Base-by-base conservation (phyloP, 805 yeast genomes). In the Saturnispora ahearnii region DNA sequence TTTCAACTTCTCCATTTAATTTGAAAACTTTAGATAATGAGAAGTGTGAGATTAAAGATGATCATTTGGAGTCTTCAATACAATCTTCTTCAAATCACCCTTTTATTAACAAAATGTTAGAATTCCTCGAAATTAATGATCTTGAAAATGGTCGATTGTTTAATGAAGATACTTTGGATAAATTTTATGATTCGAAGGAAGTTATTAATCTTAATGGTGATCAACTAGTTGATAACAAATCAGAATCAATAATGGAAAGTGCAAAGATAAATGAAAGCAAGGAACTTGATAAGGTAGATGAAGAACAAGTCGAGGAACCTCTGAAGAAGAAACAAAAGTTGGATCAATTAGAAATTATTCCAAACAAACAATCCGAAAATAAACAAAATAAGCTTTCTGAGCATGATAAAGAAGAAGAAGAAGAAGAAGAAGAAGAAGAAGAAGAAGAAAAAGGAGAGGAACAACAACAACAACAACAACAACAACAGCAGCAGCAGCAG, bases 51-150 rank as follows among this genome's bases (percentile, higher is more conserved):
- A 68, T 64, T 26, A 73, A 69, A 54, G 71, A 65, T 57, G 26
- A 12, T 13, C 41, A 41, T 5, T 30, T 28, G n/a, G 50, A 33
- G 13, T 18, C 29, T 4, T 15, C 41, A 7, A 32, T 24, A 6
- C 30, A 33, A 5, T 29, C 29, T 15, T n/a, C 50, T 7, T 26
- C 24, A 9, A 40, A 42, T 12, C 30, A 41, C 24, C 50, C 50
- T 4, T 47, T 47, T 13, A 41, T 41, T 11, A 47, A 47, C 28
- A 71, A 62, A 44, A 64, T 69, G 49, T 66, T 59, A 64, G 66
- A 65, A 1, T 81, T 80, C 58, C 55, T 81, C 45, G 76, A 73
- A 50, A 68, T 69, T 53, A 78, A 79, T 55, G 82, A 77, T 56
- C 58, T 80, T 4, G 76, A 72, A 53, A 73, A 73, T 55, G 77